phyloP scores from a whole-genome alignment of 257 asterid genomes.

The Solanum acaule region DNA sequence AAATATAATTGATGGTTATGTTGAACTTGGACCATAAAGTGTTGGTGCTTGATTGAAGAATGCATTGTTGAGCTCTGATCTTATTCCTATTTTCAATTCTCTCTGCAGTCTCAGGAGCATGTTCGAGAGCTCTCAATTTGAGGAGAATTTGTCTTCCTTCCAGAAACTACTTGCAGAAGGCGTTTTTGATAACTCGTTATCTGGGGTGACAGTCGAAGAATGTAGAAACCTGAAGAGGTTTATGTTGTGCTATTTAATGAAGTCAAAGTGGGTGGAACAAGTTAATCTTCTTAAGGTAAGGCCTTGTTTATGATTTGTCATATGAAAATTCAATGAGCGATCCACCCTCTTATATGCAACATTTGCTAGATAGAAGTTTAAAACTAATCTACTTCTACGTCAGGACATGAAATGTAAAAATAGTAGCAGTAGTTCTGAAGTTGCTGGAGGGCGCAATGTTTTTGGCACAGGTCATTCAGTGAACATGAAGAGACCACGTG shows the following conservation, averaged over 20 bases:
- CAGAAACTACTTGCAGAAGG: constrained; percentile 70
- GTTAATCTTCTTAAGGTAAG: constrained; percentile 50
- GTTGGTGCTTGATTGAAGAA: neutral
- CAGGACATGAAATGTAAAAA: constrained; percentile 48
- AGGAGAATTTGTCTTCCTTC: constrained; percentile 55
- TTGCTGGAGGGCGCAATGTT: constrained; percentile 21
- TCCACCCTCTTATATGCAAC: neutral
- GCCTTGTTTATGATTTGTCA: neutral
- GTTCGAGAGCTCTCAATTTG: constrained; percentile 52
- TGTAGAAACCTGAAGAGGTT: constrained; percentile 43
- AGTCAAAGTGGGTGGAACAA: constrained; percentile 66
- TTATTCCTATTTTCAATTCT: neutral
- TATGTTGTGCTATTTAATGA: constrained; percentile 37
- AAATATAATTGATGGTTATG: neutral
- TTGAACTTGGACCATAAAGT: neutral
- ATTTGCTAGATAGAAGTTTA: neutral
- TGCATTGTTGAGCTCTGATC: neutral
- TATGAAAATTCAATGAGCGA: neutral
- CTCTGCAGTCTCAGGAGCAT: constrained; percentile 47
- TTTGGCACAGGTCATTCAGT: constrained; percentile 18
- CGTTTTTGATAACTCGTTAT: constrained; percentile 46
- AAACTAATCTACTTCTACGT: neutral
- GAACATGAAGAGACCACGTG: constrained; percentile 33
- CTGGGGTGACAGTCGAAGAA: constrained; percentile 44
- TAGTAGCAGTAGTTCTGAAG: constrained; percentile 19